Evolutionary conservation across 1,284 basidiomycete genomes (phyloP), one percentile per base, ranked within the genome.

Genomic region (Rhodotorula sp.): DNA sequence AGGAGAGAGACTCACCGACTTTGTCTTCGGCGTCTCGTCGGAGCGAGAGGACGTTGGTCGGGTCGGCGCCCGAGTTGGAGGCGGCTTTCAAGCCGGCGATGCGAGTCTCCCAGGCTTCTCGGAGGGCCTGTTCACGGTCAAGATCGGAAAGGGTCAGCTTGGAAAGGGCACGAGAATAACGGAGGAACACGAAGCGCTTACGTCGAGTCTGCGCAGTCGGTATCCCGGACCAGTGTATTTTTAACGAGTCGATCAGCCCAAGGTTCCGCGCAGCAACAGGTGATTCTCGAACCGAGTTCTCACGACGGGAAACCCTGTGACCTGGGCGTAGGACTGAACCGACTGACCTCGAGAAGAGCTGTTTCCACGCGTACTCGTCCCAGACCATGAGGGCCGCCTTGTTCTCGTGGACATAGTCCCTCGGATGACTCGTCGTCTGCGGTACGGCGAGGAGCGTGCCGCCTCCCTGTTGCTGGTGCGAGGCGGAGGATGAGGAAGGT

Each of bases 301-400:
- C 34, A 5, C 34, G 34, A 34, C 7, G 34, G 34, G 7, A 34
- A 34, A 8, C 5, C 34, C 12, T 12, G 38, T 43, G 38, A 43
- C 38, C 8, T 14, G 19, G 19, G 45, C 1, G 26, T 8, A 5
- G 8, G 8, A 34, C 34, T 34, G 34, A 7, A 34, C 26, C 28
- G 1, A 45, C 38, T 43, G 26, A 62, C 48, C 74, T 52, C 21
- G 8, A 14, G 28, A 73, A 64, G 26, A 75, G 60, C 64, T 71
- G 69, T 55, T 62, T 71, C 74, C 74, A 75, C 21, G 58, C 47
- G 50, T 68, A 70, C 21, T 70, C 71, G 65, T 75, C 68, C 73
- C 73, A 75, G 10, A n/a, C 34, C 66, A 68, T 73, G 48, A 75
- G 38, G 23, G 28, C 38, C 2, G 45, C 31, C 38, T 64, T 66